phyloP scores from a whole-genome alignment of 2,329 filamentous ascomycete species.

The Colletotrichum aenigma region DNA sequence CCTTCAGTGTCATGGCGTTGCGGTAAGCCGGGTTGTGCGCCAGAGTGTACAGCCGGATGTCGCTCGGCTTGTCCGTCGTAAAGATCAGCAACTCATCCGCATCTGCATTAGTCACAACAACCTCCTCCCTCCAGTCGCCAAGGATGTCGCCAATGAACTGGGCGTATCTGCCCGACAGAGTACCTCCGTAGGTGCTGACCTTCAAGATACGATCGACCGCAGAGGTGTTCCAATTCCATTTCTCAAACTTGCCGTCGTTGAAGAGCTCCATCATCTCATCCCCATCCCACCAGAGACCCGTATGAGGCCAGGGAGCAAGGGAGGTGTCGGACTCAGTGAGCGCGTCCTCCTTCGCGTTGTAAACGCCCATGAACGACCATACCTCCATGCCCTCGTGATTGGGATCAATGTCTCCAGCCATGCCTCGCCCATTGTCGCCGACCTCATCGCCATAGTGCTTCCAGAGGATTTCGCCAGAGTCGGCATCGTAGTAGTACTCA shows the following conservation, averaged over 20 bases:
- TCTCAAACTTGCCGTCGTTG: slow-evolving; percentile 27
- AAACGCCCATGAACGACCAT: slow-evolving; percentile 24
- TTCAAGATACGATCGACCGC: not conserved
- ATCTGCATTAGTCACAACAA: slow-evolving; percentile 18
- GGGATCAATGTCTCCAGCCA: slow-evolving; percentile 26
- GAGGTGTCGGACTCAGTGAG: not conserved
- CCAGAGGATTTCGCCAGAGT: slow-evolving; percentile 21
- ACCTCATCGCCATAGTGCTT: slow-evolving; percentile 11
- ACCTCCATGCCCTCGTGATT: slow-evolving; percentile 22
- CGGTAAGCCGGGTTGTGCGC: slow-evolving; percentile 28
- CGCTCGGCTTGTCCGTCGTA: slow-evolving; percentile 22
- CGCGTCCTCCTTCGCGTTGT: slow-evolving; percentile 20
- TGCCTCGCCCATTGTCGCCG: not conserved
- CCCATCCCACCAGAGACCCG: slow-evolving; percentile 19
- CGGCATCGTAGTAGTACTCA: slow-evolving; percentile 28
- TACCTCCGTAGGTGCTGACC: slow-evolving; percentile 6
- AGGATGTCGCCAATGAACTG: slow-evolving; percentile 24
- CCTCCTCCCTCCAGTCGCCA: slow-evolving; percentile 27
- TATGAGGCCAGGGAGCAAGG: slow-evolving; percentile 6
- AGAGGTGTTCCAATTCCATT: slow-evolving; percentile 19
- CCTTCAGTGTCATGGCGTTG: slow-evolving; percentile 27
- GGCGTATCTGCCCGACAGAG: slow-evolving; percentile 6
- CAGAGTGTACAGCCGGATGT: slow-evolving; percentile 25
- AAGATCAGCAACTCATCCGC: slow-evolving; percentile 25
- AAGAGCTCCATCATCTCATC: slow-evolving; percentile 24